Percentiles rank a stretch among this genome's conserved stretches.
Conservation (phyloP, 1,139 yeast species). For the Diutina scorzettiae region DNA sequence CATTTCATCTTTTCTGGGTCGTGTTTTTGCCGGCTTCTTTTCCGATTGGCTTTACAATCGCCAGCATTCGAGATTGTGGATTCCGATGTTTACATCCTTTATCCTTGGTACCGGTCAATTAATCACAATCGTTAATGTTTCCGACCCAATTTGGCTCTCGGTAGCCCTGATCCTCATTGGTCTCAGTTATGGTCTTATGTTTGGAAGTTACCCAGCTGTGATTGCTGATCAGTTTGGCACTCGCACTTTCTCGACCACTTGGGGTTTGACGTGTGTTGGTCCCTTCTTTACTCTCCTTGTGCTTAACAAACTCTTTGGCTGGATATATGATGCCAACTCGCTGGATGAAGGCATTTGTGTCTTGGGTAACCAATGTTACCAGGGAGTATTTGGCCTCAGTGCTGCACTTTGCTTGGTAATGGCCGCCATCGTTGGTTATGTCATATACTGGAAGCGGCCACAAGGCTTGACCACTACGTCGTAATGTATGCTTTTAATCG, state of each 20-base stretch:
- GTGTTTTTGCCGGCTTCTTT: constrained; percentile 57
- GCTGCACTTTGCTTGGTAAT: constrained; percentile 13
- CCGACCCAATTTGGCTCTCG: neutral
- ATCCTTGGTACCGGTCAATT: constrained; percentile 15
- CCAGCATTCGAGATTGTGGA: constrained; percentile 57
- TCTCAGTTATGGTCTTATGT: constrained; percentile 66
- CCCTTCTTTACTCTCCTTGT: constrained; percentile 23
- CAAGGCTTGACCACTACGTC: no score
- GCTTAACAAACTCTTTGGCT: constrained; percentile 30
- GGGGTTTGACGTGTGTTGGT: constrained; percentile 54
- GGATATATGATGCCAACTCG: constrained; percentile 22
- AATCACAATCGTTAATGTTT: constrained; percentile 14
- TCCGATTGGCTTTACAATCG: constrained; percentile 44
- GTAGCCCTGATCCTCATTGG: constrained; percentile 46
- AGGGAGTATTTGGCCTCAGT: constrained; percentile 11
- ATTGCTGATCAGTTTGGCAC: constrained; percentile 71
- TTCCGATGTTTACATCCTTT: constrained; percentile 35
- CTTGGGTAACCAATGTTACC: constrained; percentile 4
- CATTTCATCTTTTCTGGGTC: constrained; percentile 52
- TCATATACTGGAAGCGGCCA: neutral
- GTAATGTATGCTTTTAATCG: neutral
- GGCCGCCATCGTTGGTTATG: neutral
- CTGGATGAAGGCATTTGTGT: neutral
- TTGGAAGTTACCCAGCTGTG: constrained; percentile 74
- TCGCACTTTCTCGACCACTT: constrained; percentile 58